phyloP scores from a whole-genome alignment of 768 basidiomycete genomes.

The Ramaria sp. region DNA sequence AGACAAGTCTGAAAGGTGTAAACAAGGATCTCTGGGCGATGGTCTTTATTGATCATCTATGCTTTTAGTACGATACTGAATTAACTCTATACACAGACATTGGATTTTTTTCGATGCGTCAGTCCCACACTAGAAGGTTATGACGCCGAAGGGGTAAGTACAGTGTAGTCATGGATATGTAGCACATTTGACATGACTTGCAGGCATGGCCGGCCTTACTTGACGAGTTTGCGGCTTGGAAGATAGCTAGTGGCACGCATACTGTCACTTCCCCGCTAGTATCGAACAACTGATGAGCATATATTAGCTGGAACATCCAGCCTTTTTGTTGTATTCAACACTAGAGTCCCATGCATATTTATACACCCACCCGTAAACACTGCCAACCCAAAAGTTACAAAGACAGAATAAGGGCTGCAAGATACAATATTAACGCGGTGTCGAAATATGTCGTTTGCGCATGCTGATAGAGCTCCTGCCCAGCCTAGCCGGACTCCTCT shows the following conservation, averaged over 20 bases:
- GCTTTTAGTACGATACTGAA: neutral
- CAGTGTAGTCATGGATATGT: constrained; percentile 16
- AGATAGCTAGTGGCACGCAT: constrained; percentile 19
- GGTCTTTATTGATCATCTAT: constrained; percentile 31
- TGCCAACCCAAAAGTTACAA: neutral
- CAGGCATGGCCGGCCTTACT: constrained; percentile 79
- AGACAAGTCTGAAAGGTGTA: constrained; percentile 56
- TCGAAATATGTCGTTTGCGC: neutral
- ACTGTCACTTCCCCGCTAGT: neutral
- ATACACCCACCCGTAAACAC: neutral
- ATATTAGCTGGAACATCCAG: neutral
- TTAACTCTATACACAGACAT: constrained; percentile 37
- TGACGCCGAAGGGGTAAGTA: constrained; percentile 62
- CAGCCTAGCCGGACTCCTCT: neutral
- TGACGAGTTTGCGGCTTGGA: constrained; percentile 71
- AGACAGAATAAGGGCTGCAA: neutral
- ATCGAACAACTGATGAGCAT: neutral
- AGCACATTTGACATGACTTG: neutral
- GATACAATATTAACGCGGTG: neutral
- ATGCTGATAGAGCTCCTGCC: neutral
- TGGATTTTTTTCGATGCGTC: constrained; percentile 64
- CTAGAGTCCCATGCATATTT: neutral
- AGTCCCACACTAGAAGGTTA: constrained; percentile 51
- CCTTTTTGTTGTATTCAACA: no score
- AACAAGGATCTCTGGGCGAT: constrained; percentile 85